phyloP scores from a whole-genome alignment of 768 basidiomycete species.

The Tremella fuciformis region DNA sequence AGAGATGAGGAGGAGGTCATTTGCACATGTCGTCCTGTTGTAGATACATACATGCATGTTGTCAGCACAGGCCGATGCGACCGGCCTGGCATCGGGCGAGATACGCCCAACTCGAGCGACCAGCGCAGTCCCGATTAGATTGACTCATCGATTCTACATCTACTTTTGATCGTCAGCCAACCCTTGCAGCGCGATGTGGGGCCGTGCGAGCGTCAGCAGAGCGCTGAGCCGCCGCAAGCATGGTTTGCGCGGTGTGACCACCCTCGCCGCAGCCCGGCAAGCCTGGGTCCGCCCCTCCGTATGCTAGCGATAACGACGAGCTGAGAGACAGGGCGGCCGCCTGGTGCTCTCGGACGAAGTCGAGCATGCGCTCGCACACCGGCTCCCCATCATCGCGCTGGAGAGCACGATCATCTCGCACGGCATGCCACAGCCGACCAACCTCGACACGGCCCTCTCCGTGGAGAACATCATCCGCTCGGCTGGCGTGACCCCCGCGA shows the following conservation, averaged over 20 bases:
- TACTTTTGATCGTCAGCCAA: no score
- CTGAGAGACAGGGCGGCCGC: slow-evolving; percentile 22
- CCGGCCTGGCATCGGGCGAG: no score
- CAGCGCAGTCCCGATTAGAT: no score
- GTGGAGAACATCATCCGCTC: slow-evolving; percentile 72
- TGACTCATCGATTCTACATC: no score
- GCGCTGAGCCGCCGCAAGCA: no score
- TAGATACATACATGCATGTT: no score
- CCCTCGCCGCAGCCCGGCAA: slow-evolving; percentile 7
- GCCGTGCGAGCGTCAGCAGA: no score
- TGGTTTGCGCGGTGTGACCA: slow-evolving; percentile 1
- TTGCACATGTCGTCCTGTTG: no score
- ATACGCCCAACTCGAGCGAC: no score
- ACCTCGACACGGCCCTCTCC: slow-evolving; percentile 66
- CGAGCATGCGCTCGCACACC: slow-evolving; percentile 66
- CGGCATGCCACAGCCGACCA: slow-evolving; percentile 77
- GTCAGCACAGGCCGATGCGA: no score
- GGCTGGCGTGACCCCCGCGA: slow-evolving; percentile 80
- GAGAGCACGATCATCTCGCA: slow-evolving; percentile 91
- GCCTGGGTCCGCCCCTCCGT: slow-evolving; percentile 6
- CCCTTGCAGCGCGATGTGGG: no score
- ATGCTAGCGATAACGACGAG: background rate
- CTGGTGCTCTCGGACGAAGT: slow-evolving; percentile 60
- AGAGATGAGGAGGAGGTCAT: no score
- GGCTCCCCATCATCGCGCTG: slow-evolving; percentile 76